Conservation (phyloP, 805 yeast genomes). For the Tetrapisispora taiwanensis region DNA sequence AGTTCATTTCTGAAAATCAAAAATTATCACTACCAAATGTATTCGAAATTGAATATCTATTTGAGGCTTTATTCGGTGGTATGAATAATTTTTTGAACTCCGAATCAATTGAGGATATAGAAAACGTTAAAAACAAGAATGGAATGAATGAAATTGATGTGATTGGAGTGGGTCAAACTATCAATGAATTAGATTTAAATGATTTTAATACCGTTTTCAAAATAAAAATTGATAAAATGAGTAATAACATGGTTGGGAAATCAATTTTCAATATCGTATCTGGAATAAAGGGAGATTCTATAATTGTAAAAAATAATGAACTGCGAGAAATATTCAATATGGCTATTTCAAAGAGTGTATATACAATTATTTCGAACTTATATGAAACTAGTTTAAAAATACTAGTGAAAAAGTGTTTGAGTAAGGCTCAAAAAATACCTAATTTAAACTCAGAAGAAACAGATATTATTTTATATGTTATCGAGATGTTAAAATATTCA, state of each 20-base stretch:
- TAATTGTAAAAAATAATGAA: background rate
- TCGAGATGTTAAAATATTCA: background rate
- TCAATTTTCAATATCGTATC: background rate
- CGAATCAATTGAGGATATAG: conserved; percentile 30
- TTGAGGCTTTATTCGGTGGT: conserved; percentile 46
- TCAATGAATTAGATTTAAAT: too few species aligned
- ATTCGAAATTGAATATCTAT: conserved; percentile 81
- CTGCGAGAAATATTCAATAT: background rate
- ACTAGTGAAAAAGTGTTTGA: background rate
- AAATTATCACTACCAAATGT: background rate
- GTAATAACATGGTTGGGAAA: conserved; percentile 35
- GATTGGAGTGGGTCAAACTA: too few species aligned
- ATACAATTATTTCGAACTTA: background rate
- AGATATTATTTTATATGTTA: background rate
- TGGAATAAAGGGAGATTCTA: background rate
- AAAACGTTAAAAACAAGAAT: conserved; percentile 5
- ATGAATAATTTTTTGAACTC: background rate
- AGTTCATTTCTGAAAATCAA: background rate
- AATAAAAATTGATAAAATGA: conserved; percentile 27
- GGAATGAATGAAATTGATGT: background rate
- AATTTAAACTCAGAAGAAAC: background rate
- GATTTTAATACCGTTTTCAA: background rate
- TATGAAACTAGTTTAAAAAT: background rate
- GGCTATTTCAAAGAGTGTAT: background rate
- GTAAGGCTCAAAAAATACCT: too few species aligned